Evolutionary conservation across 108 stramenopile genomes (phyloP), one percentile per base, ranked within the genome.

Genomic region (Thalassiosira profunda): DNA sequence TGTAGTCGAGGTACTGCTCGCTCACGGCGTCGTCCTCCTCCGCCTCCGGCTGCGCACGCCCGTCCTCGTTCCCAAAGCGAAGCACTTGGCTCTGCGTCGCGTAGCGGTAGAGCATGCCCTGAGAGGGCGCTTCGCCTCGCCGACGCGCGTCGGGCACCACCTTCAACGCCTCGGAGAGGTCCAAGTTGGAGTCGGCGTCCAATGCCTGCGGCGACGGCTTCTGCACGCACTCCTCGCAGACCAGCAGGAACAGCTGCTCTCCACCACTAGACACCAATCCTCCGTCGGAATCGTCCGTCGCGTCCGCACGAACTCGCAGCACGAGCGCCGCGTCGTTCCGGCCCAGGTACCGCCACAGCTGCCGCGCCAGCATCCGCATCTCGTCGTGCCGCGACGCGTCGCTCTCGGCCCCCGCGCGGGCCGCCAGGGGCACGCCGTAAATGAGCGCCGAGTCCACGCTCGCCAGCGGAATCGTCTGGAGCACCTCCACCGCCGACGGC

Each of bases 371-470:
- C 36, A 76, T 58, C 62, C 76, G 75, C 79, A 80, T 80, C 51
- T 80, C 74, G 48, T 80, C 47, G 61, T 80, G 58, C 2, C 74
- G 74, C 15, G 41, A 71, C 18, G 64, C 20, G 28, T 76, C 74
- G 38, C 58, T 34, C 7, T 80, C 79, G 0, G 71, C 53, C 29
- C 58, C 74, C 15, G 79, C 72, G 9, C 37, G 51, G 15, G 79
- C 79, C 29, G 51, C 46, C 79, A 80, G 75, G 8, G 79, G 68
- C 5, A 80, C 69, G 20, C 79, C 79, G 20, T 71, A 75, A 24
- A 80, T 72, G 40, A 80, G 46, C 17, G 74, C 58, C 0, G 71
- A 69, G 51, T 80, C 74, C 26, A 80, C 69, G 31, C 47, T 67
- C 10, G 68, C 33, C 5, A 76, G 34, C n/a, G 74, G 68, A 12